These are phyloP conservation scores for Colletotrichum filicis DNA, from an alignment of 2,329 filamentous ascomycete species.

Conservation along the genomic window DNA sequence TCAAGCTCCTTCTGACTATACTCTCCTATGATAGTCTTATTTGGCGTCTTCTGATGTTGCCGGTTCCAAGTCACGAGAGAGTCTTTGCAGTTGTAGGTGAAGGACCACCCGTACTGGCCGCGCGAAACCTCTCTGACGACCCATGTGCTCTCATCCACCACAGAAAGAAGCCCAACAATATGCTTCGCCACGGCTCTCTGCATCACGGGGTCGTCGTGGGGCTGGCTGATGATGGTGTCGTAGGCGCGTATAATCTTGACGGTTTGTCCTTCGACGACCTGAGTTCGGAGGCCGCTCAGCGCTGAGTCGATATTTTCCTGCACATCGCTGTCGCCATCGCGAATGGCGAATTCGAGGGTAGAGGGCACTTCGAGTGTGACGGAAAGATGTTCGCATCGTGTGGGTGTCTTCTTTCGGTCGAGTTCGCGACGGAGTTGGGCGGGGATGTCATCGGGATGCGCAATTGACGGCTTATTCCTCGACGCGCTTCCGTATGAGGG, in stretches of 20 bases:
- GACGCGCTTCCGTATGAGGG: slow-evolving; percentile 39
- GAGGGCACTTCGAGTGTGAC: slow-evolving; percentile 58
- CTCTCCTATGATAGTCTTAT: slow-evolving; percentile 56
- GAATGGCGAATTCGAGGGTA: slow-evolving; percentile 53
- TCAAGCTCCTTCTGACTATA: slow-evolving; percentile 62
- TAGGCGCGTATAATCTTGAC: slow-evolving; percentile 54
- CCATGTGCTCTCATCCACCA: slow-evolving; percentile 62
- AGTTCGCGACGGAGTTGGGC: slow-evolving; percentile 54
- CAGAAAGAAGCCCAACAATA: slow-evolving; percentile 55
- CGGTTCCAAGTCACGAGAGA: slow-evolving; percentile 63
- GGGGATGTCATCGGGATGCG: slow-evolving; percentile 58
- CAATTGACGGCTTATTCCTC: slow-evolving; percentile 44
- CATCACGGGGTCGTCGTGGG: slow-evolving; percentile 56
- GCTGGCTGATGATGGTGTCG: slow-evolving; percentile 61
- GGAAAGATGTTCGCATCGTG: slow-evolving; percentile 61
- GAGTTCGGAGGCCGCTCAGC: slow-evolving; percentile 42
- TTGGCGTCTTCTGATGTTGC: slow-evolving; percentile 53
- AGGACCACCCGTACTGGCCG: slow-evolving; percentile 61
- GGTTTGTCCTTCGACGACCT: slow-evolving; percentile 38
- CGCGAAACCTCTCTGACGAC: slow-evolving; percentile 55
- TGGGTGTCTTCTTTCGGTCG: slow-evolving; percentile 55
- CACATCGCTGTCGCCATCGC: slow-evolving; percentile 49
- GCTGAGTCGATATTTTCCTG: slow-evolving; percentile 50
- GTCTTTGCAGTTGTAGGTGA: slow-evolving; percentile 64
- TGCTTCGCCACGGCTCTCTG: slow-evolving; percentile 62